Evolutionary conservation across 2,329 filamentous ascomycete genomes (phyloP).

Genomic region (Penicillium expansum): DNA sequence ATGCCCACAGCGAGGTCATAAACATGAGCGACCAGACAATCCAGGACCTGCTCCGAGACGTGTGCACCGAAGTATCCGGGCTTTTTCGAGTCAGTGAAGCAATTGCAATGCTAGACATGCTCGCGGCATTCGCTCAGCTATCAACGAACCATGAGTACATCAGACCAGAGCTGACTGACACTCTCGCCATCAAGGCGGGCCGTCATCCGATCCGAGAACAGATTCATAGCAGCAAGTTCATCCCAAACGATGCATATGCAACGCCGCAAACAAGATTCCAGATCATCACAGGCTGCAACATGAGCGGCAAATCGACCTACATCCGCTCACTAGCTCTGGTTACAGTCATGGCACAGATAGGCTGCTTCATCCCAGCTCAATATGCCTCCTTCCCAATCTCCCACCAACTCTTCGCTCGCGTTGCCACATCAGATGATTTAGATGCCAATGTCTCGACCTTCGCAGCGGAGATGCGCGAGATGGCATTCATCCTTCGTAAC

Average conservation of each 20-base stretch:
- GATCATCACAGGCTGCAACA: slow-evolving; percentile 93
- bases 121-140: slow-evolving; percentile 71
- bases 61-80: slow-evolving; percentile 67
- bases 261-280: slow-evolving; percentile 80
- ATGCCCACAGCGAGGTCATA: slow-evolving; percentile 80
- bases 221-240: slow-evolving; percentile 64
- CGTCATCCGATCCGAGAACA: slow-evolving; percentile 78
- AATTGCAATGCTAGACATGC: slow-evolving; percentile 83
- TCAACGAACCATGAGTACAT: slow-evolving; percentile 66
- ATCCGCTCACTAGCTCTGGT: slow-evolving; percentile 81
- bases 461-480: slow-evolving; percentile 91
- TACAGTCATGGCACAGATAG: slow-evolving; percentile 90
- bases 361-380: slow-evolving; percentile 81
- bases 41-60: slow-evolving; percentile 65
- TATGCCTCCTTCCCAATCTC: slow-evolving; percentile 79
- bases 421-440: slow-evolving; percentile 82
- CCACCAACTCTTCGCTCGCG: slow-evolving; percentile 79
- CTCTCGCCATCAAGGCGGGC: slow-evolving; percentile 69
- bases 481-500: slow-evolving; percentile 86
- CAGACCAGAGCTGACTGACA: slow-evolving; percentile 65
- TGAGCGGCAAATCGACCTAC: slow-evolving; percentile 97
- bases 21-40: slow-evolving; percentile 77
- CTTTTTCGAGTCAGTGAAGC: slow-evolving; percentile 85
- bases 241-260: slow-evolving; percentile 89
- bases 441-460: slow-evolving; percentile 93